A percentile compares a stretch with the other conserved stretches of the same genome.
Conservation (phyloP, 129 eudicot species). For the Centella asiatica region DNA sequence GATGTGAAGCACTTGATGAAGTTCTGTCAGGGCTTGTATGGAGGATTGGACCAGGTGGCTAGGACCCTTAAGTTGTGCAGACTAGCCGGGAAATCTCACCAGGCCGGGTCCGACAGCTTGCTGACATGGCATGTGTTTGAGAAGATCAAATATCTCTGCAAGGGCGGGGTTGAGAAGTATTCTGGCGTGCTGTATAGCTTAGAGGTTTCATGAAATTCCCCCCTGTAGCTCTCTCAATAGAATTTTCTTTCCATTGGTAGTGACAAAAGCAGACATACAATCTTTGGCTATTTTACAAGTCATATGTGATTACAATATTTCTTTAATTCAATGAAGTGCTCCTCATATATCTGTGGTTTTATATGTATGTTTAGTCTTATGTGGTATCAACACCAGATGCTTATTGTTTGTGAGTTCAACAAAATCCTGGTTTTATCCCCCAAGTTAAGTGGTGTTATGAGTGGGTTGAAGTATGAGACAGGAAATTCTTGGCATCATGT, state of each 20-base stretch:
- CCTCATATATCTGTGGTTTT: too few species aligned
- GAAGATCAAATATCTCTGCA: not conserved
- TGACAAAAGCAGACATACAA: not conserved
- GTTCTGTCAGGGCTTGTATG: not conserved
- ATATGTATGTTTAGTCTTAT: too few species aligned
- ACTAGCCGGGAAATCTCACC: not conserved
- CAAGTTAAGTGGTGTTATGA: too few species aligned
- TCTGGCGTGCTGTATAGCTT: not conserved
- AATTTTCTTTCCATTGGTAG: not conserved
- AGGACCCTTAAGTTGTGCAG: not conserved
- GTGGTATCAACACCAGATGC: too few species aligned
- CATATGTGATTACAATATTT: too few species aligned
- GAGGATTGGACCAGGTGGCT: not conserved
- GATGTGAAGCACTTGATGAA: not conserved
- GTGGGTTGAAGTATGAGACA: too few species aligned
- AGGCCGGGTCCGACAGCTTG: not conserved
- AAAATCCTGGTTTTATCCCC: too few species aligned
- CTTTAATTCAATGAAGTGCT: too few species aligned
- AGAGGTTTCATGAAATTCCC: not conserved
- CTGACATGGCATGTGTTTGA: not conserved
- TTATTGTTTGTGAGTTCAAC: too few species aligned
- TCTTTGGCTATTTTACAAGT: too few species aligned
- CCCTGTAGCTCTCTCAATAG: not conserved
- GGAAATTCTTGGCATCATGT: too few species aligned
- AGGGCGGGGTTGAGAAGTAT: not conserved